Evolutionary conservation across 257 asterid species (phyloP).

Genomic region (Solanum gandarillasii): DNA sequence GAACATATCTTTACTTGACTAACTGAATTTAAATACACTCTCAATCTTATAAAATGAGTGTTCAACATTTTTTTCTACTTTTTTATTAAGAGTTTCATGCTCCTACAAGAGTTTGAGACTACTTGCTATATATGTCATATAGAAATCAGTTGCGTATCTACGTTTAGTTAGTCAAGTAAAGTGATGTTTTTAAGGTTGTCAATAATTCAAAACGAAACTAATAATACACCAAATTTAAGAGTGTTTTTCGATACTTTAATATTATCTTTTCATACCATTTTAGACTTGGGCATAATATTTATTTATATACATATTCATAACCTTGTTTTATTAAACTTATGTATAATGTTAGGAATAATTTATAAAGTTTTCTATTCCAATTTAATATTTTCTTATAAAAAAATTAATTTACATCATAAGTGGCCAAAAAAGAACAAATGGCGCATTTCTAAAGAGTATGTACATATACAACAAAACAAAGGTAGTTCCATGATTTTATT

Average conservation of each 20-base stretch:
- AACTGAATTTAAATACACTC: too few relatives aligned
- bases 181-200: accelerated
- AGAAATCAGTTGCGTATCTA: too few relatives aligned
- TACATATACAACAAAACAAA: neutral
- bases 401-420: neutral
- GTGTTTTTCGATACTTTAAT: too few relatives aligned
- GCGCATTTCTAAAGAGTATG: neutral
- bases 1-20: too few relatives aligned
- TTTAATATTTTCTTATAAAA: neutral
- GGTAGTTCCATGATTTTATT: neutral
- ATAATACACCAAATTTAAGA: too few relatives aligned
- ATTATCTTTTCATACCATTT: neutral
- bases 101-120: too few relatives aligned
- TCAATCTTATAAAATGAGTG: too few relatives aligned
- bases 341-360: neutral
- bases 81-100: too few relatives aligned
- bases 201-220: too few relatives aligned
- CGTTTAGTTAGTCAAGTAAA: too few relatives aligned
- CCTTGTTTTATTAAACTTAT: neutral
- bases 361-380: neutral
- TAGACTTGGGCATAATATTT: neutral
- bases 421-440: neutral
- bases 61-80: too few relatives aligned
- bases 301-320: neutral
- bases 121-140: too few relatives aligned